These are phyloP conservation scores for Leptomonas pyrrhocoris DNA, from an alignment of 208 protist species.

Conservation along the genomic window DNA sequence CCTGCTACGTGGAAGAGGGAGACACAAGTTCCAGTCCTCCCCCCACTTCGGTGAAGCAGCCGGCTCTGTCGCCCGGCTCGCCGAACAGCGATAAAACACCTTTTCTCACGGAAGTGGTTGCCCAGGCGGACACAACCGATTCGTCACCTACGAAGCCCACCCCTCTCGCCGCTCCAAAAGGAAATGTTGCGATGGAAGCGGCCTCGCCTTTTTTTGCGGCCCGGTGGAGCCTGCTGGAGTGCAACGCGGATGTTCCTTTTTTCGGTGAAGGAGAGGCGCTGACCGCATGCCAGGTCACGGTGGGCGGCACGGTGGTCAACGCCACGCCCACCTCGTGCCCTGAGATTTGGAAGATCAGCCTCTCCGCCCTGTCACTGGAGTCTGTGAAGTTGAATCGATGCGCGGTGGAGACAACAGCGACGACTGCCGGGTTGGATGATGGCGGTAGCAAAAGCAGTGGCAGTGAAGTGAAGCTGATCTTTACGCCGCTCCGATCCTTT, in stretches of 20 bases:
- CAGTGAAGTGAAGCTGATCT: conserved; percentile 7
- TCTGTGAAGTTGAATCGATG: conserved; percentile 21
- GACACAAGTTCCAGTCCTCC: background rate
- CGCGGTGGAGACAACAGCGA: conserved; percentile 13
- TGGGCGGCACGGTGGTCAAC: conserved; percentile 15
- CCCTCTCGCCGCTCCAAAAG: too few relatives aligned
- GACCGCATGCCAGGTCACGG: conserved; percentile 7
- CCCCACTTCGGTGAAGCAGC: background rate
- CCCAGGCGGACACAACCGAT: background rate
- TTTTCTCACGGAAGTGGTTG: conserved; percentile 26
- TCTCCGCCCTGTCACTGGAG: conserved; percentile 14
- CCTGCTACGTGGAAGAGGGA: background rate
- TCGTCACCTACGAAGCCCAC: background rate
- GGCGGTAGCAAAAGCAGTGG: background rate
- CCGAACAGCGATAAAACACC: background rate
- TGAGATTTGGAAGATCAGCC: conserved; percentile 9
- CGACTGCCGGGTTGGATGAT: background rate
- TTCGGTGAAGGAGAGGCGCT: conserved; percentile 14
- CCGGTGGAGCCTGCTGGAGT: conserved; percentile 30
- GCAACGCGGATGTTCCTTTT: conserved; percentile 26
- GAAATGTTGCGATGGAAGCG: conserved; percentile 5
- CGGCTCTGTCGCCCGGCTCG: background rate
- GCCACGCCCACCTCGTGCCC: conserved; percentile 13
- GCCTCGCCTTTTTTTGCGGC: conserved; percentile 25
- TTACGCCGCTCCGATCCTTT: conserved; percentile 30